Base-by-base conservation (phyloP, 192 early-diverging fungal genomes). In the Coemansia sp. region DNA sequence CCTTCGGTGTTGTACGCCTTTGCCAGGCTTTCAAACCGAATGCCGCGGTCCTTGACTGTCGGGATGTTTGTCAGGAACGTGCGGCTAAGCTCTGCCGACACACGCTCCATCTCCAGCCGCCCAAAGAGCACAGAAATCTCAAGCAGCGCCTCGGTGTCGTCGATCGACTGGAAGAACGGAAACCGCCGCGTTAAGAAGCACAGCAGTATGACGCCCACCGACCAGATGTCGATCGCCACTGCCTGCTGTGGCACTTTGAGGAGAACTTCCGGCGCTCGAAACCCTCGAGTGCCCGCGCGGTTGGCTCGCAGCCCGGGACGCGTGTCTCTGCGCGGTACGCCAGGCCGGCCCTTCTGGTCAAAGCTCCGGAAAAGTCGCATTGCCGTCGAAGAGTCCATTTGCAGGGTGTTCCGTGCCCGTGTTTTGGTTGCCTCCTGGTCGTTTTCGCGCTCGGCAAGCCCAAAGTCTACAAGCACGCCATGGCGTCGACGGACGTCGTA, bases 401-500 rank as follows among this genome's bases (percentile, higher is more conserved):
- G 74, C 68, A 77, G 39, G 26, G 80, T 57, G 34, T 70, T 68
- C 18, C 75, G 75, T 15, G 80, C 72, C 57, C 75, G 60, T 26
- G 64, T 39, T 26, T 49, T 60, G 5, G 38, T 62, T 0, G 75
- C 80, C 53, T 83, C 80, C 63, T 77, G 78, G 36, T 83, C 80
- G 45, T 60, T 45, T 33, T 77, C 80, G 55, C 75, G 74, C 70
- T 98, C 89, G 35, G 93, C 94, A 36, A 98, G 77, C 6, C 96
- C 96, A 89, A 98, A 97, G 69, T 98, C 96, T 4, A 93, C 91
- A 21, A 98, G 72, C 15, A 94, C 87, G 6, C 96, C 96, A 1
- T 87, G 93, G 21, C 85, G 81, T 14, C 72, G 69, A n/a, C 77
- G 64, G 2, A 85, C 63, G 56, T 92, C 86, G 73, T 91, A 98